Evolutionary conservation across 1,139 yeast genomes (phyloP), one percentile per base, ranked within the genome.

Genomic region (Nakaseomyces nivariensis): DNA sequence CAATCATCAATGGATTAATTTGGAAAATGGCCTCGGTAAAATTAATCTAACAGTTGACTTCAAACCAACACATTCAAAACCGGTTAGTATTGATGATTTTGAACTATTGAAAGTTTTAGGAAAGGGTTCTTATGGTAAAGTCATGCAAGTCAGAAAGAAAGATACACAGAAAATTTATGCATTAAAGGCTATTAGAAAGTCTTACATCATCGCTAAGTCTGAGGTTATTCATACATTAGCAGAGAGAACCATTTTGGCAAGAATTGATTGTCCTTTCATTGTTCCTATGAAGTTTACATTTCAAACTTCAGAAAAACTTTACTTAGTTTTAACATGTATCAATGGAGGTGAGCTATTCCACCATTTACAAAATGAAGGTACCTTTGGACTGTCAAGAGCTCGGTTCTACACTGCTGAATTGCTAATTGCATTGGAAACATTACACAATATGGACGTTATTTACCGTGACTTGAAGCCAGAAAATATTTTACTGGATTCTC

Each of bases 321-420:
- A 92, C 62, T 72, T 92, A 46, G 97, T 92, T 5, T 72, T 94
- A 47, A 88, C 96, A 29, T 94, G 90, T 64, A 88, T 92, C 57
- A 92, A 92, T 64, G 99, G 99, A 52, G 99, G 99, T 48, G 99
- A 92, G 68, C 74, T 92, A 56, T 94, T 92, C 68, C 92, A 87
- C 72, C 98, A 92, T 69, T 75, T 92, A 58, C 98, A 90, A 68
- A 79, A 84, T 58, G 95, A 89, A 59, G 95, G 97, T 50, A 78
- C 85, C 58, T 94, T 94, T 66, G 86, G 89, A 44, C 75, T 90
- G 69, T 88, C 89, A 59, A 77, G 98, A 55, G 81, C 97, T 13
- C 78, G 96, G 55, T 90, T 92, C 68, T 92, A 92, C 68, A 86
- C 95, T 43, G 96, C 97, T 33, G 98, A 92, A 68, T 76, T 92